These are phyloP conservation scores for Phytophthora agathidicida DNA, from an alignment of 352 stramenopile species.

Conservation along the genomic window DNA sequence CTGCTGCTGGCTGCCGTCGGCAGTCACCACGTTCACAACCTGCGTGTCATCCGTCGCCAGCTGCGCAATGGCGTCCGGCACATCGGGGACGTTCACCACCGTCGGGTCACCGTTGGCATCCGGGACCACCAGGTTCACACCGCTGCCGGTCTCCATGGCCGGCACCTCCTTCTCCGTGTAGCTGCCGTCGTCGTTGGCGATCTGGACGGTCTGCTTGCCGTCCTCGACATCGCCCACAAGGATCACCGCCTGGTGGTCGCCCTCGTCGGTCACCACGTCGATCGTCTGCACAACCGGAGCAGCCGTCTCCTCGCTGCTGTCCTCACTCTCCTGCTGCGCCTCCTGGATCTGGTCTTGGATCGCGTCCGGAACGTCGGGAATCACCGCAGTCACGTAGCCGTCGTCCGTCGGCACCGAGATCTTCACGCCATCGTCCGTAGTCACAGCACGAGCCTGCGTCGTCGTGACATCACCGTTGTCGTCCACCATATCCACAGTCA, in stretches of 20 bases:
- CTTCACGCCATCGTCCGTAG: too few species aligned
- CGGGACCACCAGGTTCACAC: background rate
- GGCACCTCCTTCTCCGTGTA: background rate
- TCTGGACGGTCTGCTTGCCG: constrained; percentile 6
- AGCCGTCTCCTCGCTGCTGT: background rate
- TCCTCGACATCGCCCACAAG: background rate
- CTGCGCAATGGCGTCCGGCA: constrained; percentile 15
- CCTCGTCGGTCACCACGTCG: background rate
- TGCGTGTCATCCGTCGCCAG: background rate
- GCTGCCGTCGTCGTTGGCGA: background rate
- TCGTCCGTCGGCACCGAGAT: too few species aligned
- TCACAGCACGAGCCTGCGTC: too few species aligned
- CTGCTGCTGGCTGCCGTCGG: background rate
- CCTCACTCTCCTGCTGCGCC: background rate
- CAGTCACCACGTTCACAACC: constrained; percentile 2
- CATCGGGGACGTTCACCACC: constrained; percentile 2
- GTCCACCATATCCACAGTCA: too few species aligned
- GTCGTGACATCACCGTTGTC: too few species aligned
- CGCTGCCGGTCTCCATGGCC: background rate
- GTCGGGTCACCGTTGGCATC: background rate
- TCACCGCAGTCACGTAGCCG: background rate
- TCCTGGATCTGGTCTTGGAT: too few species aligned
- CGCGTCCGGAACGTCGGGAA: too few species aligned
- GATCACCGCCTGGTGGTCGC: constrained; percentile 7
- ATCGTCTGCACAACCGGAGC: too few species aligned